Evolutionary conservation across 495 filamentous ascomycete genomes (phyloP).

Genomic region (Endocarpon pusillum): DNA sequence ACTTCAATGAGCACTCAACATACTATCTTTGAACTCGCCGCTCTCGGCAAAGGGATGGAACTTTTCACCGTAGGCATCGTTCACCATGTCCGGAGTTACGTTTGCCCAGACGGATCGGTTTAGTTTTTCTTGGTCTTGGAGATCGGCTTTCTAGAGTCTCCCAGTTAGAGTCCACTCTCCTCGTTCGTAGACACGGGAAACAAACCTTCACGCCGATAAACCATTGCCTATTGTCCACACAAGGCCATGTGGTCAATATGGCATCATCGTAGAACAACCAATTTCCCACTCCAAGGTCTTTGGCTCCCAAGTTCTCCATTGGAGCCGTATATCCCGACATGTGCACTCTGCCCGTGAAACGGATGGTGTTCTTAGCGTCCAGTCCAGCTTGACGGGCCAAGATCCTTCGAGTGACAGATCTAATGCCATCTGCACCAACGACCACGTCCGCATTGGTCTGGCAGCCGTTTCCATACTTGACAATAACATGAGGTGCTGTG

Average conservation of each 20-base stretch:
- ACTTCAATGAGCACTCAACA: neutral
- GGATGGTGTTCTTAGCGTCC: constrained; percentile 6
- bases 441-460: constrained; percentile 3
- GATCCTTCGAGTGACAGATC: constrained; percentile 7
- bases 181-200: constrained; percentile 3
- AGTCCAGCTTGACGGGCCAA: constrained; percentile 7
- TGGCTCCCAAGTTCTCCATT: too few relatives aligned
- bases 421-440: too few relatives aligned
- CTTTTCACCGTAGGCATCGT: constrained; percentile 6
- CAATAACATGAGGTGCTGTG: constrained; percentile 1
- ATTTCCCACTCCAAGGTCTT: too few relatives aligned
- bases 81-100: constrained; percentile 4
- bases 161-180: constrained; percentile 4
- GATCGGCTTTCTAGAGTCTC: constrained; percentile 1
- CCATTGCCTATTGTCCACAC: too few relatives aligned
- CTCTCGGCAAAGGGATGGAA: constrained; percentile 10
- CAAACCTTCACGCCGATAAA: constrained; percentile 9
- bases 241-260: too few relatives aligned
- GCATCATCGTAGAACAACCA: too few relatives aligned
- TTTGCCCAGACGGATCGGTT: constrained; percentile 8
- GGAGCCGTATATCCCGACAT: too few relatives aligned
- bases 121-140: constrained; percentile 3
- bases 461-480: constrained; percentile 4
- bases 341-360: constrained; percentile 7
- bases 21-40: constrained; percentile 7